Evolutionary conservation across 1,284 basidiomycete genomes (phyloP), one percentile per base, ranked within the genome.

Genomic region (Schizophyllum amplum): DNA sequence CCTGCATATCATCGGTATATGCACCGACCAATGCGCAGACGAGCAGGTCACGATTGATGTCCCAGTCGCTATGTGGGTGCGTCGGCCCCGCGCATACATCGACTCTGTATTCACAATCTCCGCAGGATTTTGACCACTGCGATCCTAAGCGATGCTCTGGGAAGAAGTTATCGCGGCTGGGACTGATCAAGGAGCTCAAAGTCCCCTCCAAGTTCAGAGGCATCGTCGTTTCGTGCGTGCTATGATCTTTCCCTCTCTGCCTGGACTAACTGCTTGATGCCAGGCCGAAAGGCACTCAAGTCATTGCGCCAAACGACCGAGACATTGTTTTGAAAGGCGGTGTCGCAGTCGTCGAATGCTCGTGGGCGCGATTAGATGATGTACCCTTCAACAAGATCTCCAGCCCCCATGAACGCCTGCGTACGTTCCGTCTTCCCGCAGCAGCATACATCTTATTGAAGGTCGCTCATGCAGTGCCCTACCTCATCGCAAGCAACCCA

Each of bases 281-380:
- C 64, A 97, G 94, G 23, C 96, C 96, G 0, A 91, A 94, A 67
- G 96, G 87, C 0, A 90, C 82, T 21, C 80, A 84, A 63, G 79
- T 90, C 2, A 81, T 98, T 24, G 90, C 87, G 52, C 94, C 93
- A 0, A 81, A 87, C 0, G 96, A 99, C 68, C 81, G 84, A 17
- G 86, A 90, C n/a, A 84, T 95, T 54, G 75, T 98, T 13, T 75
- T 80, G 3, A 78, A 82, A 58, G 76, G 78, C 47, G 96, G 96
- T 0, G 74, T 98, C 1, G 96, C 96, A 0, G 96, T 99, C 6
- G 94, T 99, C 1, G 96, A 99, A 69, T 98, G 94, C 70, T 95
- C 92, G 4, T 99, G 96, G 96, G 96, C 96, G 1, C 80, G 94
- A 21, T 73, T 98, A 5, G 92, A 94, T 55, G 95, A 98, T 62